Base-by-base conservation (phyloP, 2,329 filamentous ascomycete species). In the Penicillium rolfsii region DNA sequence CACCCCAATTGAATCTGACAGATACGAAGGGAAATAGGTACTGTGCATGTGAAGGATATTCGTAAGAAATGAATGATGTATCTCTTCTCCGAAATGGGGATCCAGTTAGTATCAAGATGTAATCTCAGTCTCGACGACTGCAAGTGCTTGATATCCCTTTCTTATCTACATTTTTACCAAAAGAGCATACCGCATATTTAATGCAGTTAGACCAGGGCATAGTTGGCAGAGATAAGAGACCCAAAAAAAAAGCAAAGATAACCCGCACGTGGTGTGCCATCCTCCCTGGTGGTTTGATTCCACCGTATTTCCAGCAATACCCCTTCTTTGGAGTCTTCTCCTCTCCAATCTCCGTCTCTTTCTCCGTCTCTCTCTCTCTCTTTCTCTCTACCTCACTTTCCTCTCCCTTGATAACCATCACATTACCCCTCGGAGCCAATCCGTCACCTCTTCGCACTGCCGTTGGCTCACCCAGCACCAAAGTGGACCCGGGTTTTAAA, bases 121-220 rank as follows among this genome's bases (percentile, higher is more conserved):
- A 33, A 33, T 33, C 30, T 4, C 9, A 5, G 9, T 8, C 30
- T 33, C 4, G 9, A 33, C 30, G 9, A 33, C 30, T 33, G 30
- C 9, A 30, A 7, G 28, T 22, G 19, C 4, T 33, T 33, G 30
- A 33, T 33, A 33, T 5, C 73, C 83, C 40, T 70, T 77, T 57
- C 81, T 83, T 33, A 50, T 50, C 28, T 19, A 11, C 7, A 3
- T 11, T 16, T 9, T n/a, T 2, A 16, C 6, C n/a, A 8, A 33
- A 50, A 22, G 30, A 16, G 26, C 3, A 35, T 35, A 2, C 8
- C 30, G 28, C 28, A 73, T 80, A 84, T 84, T 70, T 6, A 26
- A 55, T 45, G n/a, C 11, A 54, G 38, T 22, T 48, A 50, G 48
- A 22, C 48, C 43, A 48, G 43, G 24, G 14, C 43, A 46, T n/a